These are phyloP conservation scores for Trametes cinnabarina DNA, from an alignment of 768 basidiomycete species.

Conservation along the genomic window DNA sequence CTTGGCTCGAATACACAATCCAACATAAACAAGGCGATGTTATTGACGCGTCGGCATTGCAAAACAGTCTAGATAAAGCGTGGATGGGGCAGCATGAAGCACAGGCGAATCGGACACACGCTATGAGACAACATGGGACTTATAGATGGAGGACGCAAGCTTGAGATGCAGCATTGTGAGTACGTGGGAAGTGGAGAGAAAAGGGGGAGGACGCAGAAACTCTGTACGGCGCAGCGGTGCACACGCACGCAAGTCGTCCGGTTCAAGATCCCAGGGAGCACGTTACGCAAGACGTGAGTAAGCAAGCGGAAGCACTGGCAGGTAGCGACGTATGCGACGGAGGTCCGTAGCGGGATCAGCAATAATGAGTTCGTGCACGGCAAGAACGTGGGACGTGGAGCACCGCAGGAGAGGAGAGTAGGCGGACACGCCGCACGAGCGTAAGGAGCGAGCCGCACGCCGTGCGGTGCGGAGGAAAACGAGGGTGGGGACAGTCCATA, in stretches of 20 bases:
- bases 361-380: slow-evolving; percentile 13
- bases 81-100: slow-evolving; percentile 7
- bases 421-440: slow-evolving; percentile 1
- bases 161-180: background rate
- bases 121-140: slow-evolving; percentile 6
- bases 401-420: background rate
- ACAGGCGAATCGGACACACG: slow-evolving; percentile 1
- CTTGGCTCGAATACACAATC: background rate
- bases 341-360: background rate
- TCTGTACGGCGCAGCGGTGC: background rate
- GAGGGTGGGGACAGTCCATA: slow-evolving; percentile 12
- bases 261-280: slow-evolving; percentile 7
- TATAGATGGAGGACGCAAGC: background rate
- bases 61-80: slow-evolving; percentile 7
- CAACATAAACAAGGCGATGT: background rate
- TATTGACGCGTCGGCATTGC: background rate
- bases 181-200: background rate
- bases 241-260: background rate
- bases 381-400: slow-evolving; percentile 12
- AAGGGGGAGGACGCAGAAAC: background rate
- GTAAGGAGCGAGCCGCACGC: slow-evolving; percentile 13
- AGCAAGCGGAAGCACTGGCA: too few relatives aligned
- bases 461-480: slow-evolving; percentile 8
- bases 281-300: background rate
- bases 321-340: slow-evolving; percentile 3